Evolutionary conservation across 1,284 basidiomycete species (phyloP), one percentile per base, ranked within the genome.

Genomic region (Tilletia horrida): DNA sequence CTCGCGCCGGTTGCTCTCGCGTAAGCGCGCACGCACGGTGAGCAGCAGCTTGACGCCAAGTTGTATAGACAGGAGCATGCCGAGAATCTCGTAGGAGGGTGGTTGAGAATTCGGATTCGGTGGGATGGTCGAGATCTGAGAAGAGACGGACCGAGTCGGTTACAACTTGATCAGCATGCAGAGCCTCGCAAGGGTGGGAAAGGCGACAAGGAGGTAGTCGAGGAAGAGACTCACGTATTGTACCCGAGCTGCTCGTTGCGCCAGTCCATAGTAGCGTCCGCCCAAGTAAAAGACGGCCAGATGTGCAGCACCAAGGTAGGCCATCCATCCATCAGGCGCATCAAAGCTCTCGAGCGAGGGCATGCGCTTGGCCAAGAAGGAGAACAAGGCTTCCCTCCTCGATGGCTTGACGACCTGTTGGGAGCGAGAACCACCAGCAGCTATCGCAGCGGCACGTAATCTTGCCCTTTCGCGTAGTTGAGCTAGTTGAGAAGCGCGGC

Each of bases 241-340:
- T 13, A 83, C 77, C 0, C 81, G 74, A 6, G 74, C 67, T 29
- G 79, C 29, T 9, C 83, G 75, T 65, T 84, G 83, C 40, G 81
- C 79, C 9, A 81, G 63, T 48, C 69, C 70, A 65, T 83, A 83
- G 71, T 83, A 84, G 21, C 70, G 71, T 0, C 83, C 83, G 14
- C 78, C 80, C 23, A 84, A 68, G 71, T 83, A 84, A 67, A 84
- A 84, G 27, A 83, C 62, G 63, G 83, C 80, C 29, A 84, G 72
- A 66, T 84, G 83, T 0, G 83, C 75, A 7, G 80, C 75, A 13
- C 76, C 71, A 2, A 82, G 62, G 64, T 82, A 81, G 21, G 76
- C 72, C 55, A 78, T 25, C 73, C 72, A 74, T 2, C 76, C 75
- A 44, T 76, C 73, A 8, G 78, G 73, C 18, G 76, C 73, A 21